phyloP scores from a whole-genome alignment of 352 stramenopile genomes.

The Phytopythium mirpurense region DNA sequence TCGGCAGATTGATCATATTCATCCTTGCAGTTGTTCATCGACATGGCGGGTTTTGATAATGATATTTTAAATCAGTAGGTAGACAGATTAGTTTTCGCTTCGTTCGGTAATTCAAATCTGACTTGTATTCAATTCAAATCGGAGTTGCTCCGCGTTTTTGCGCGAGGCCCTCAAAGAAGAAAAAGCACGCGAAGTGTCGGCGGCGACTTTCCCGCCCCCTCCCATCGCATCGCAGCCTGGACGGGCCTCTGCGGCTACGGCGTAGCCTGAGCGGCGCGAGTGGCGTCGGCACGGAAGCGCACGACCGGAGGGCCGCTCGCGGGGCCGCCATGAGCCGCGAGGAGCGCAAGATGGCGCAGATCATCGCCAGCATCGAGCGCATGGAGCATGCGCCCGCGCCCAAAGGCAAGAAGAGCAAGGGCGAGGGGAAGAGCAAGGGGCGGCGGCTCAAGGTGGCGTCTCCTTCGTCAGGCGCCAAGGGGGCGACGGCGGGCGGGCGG shows the following conservation, averaged over 20 bases:
- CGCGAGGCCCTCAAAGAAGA: no score
- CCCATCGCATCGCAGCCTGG: neutral
- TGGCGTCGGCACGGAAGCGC: neutral
- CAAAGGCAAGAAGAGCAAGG: constrained; percentile 26
- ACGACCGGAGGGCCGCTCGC: neutral
- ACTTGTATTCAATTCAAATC: no score
- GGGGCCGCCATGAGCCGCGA: constrained; percentile 47
- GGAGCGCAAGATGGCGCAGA: constrained; percentile 77
- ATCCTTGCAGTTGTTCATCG: no score
- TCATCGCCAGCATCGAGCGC: constrained; percentile 73
- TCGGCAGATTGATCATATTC: no score
- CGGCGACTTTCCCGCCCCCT: no score
- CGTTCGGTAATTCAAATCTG: no score
- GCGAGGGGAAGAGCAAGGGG: constrained; percentile 19
- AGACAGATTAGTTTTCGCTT: no score
- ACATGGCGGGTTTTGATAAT: no score
- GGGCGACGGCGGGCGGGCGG: constrained; percentile 14
- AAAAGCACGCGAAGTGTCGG: no score
- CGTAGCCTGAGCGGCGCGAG: no score
- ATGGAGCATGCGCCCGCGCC: constrained; percentile 54
- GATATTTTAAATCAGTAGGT: no score
- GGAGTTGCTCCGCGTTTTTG: no score
- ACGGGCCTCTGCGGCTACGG: neutral
- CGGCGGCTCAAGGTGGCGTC: constrained; percentile 29
- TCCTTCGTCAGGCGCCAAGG: constrained; percentile 4